Conservation (phyloP, 2,329 filamentous ascomycete genomes). For the Aspergillus sp. region DNA sequence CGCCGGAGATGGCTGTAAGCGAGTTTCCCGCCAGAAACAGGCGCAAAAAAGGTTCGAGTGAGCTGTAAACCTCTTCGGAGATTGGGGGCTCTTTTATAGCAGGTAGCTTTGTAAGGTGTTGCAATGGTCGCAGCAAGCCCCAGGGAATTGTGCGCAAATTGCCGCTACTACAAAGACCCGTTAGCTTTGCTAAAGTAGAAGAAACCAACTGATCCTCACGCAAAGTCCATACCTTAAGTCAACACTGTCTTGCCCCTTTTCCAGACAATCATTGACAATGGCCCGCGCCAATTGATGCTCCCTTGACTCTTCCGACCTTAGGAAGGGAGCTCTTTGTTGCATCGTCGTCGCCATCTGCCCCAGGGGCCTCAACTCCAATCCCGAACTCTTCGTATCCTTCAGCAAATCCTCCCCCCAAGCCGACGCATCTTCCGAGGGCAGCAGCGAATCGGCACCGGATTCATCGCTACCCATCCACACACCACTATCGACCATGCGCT, state of each 20-base stretch:
- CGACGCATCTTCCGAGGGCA: conserved; percentile 36
- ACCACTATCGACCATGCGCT: conserved; percentile 46
- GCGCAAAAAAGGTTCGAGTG: conserved; percentile 43
- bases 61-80: conserved; percentile 37
- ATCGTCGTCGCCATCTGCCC: conserved; percentile 1
- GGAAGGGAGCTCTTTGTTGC: conserved; percentile 20
- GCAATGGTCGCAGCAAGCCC: conserved; percentile 36
- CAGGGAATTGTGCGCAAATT: conserved; percentile 31
- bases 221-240: conserved; percentile 43
- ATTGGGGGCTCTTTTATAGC: conserved; percentile 32
- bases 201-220: neutral
- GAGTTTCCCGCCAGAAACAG: conserved; percentile 46
- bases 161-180: conserved; percentile 26
- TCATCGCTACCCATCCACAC: conserved; percentile 51
- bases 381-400: conserved; percentile 24
- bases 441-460: conserved; percentile 33
- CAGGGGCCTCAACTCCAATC: neutral
- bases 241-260: conserved; percentile 44
- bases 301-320: conserved; percentile 29
- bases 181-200: neutral
- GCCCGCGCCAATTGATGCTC: conserved; percentile 38
- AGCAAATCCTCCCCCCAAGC: conserved; percentile 40
- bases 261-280: conserved; percentile 42
- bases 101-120: conserved; percentile 43
- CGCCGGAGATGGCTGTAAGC: conserved; percentile 36